phyloP scores from a whole-genome alignment of 331 rosid genomes.

The Stylosanthes scabra region DNA sequence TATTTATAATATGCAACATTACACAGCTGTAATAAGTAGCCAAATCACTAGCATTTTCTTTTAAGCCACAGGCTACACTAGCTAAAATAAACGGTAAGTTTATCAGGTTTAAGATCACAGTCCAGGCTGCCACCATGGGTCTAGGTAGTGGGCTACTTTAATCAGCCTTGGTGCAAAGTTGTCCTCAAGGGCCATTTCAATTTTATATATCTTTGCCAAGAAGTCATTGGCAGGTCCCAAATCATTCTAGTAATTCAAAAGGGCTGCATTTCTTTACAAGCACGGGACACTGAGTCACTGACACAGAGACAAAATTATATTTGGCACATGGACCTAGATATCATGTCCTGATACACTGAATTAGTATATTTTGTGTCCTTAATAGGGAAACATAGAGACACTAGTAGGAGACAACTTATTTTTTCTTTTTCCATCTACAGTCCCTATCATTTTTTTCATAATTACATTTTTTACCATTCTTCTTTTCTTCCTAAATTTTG shows the following conservation, averaged over 20 bases:
- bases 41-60: background rate
- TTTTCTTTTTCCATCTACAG: too few species aligned
- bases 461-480: too few species aligned
- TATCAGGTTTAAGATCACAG: slow-evolving; percentile 22
- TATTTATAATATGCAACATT: slow-evolving; percentile 18
- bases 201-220: slow-evolving; percentile 22
- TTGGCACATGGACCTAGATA: too few species aligned
- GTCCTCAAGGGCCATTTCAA: slow-evolving; percentile 18
- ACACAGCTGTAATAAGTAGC: background rate
- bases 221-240: slow-evolving; percentile 7
- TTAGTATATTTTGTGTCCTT: too few species aligned
- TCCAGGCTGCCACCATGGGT: slow-evolving; percentile 5
- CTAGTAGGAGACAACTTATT: too few species aligned
- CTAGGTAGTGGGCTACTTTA: background rate
- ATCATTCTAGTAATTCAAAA: background rate
- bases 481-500: too few species aligned
- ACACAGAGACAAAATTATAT: too few species aligned
- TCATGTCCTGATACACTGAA: too few species aligned
- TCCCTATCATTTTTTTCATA: too few species aligned
- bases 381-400: too few species aligned
- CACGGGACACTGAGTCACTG: too few species aligned
- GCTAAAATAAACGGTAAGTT: background rate
- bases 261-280: too few species aligned
- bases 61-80: background rate
- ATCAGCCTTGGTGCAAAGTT: background rate